Evolutionary conservation across 495 filamentous ascomycete species (phyloP), one percentile per base, ranked within the genome.

Genomic region (Aspergillus sclerotiicarbonarius): DNA sequence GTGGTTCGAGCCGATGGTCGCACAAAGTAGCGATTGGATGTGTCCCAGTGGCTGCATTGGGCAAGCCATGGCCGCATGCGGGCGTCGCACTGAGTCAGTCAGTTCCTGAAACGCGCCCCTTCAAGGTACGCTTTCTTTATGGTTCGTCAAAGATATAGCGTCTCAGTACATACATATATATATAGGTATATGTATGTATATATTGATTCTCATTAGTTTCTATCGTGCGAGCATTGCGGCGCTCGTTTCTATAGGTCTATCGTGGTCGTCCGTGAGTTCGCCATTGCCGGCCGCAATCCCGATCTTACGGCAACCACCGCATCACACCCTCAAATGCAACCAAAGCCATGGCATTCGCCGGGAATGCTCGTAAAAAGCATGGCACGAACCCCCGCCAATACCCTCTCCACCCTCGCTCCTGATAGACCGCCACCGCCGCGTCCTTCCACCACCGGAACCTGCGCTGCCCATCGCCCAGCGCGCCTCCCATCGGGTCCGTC

Each of bases 361-460:
- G 94, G 72, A 98, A 98, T 12, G 94, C 94, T 66, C 94, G 81
- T 56, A 96, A 69, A 69, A 97, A 95, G 68, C 93, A 97, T 0
- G 94, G 94, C 60, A 93, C 56, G 66, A 98, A 98, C 2, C 94
- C 94, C 45, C 93, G 80, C 92, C 92, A 98, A 71, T 90, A 97
- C 3, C 91, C 93, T 64, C 70, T 87, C 69, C 65, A 81, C 7
- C 94, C 94, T 41, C 78, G 72, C 67, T 96, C 91, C 31, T 72
- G 71, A 68, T 86, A 92, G 5, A 98, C 87, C 10, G 87, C 84
- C 58, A 67, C 76, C 15, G 90, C 92, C 1, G 94, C 93, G 62
- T 91, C 85, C 64, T 77, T 84, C 94, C 94, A 98, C 51, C 80
- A 76, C 19, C 67, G 78, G 71, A 92, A 96, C 64, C 76, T 80